Base-by-base conservation (phyloP, 208 protist genomes). In the Blechomonas ayalai region DNA sequence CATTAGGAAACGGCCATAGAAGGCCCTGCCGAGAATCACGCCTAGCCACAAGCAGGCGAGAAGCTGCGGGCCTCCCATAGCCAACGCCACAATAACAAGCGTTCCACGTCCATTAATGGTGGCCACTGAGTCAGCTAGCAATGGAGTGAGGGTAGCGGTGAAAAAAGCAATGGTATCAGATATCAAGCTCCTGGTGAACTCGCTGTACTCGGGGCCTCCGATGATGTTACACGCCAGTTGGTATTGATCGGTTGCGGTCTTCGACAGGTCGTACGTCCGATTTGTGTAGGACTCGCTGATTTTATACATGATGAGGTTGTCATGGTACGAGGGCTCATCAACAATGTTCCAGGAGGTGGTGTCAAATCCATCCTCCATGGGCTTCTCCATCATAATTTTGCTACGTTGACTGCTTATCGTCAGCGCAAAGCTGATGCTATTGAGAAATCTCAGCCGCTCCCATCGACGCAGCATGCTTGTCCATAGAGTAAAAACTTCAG, bases 361-460 rank as follows among this genome's bases (percentile, higher is more conserved):
- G 7, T 29, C 24, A 12, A 56, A 38, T 7, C 25, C 8, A 4
- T 25, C 49, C 16, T 18, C 9, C 49, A 56, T 56, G n/a, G 49
- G 37, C 26, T 10, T 5, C 36, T 56, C 49, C 16, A 56, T 15
- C 8, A 32, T 15, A 10, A 47, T 23, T 6, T 16, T 9, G 32
- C 18, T 27, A 9, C 15, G 23, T 8, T 45, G 23, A n/a, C 20
- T 13, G 22, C 9, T 45, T 10, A 53, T 39, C 9, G 47, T 23
- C 7, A 53, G 19, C 22, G 47, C 29, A 13, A 23, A 15, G 27
- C 47, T 53, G 47, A 53, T 39, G 47, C 44, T 53, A 22, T 22
- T 26, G 18, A 45, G 16, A 6, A n/a, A 19, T 10, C 26, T 26
- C n/a, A 46, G 8, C 8, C 19, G 15, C 34, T 13, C 27, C 31